phyloP scores from a whole-genome alignment of 129 eudicot species.

The Flaveria trinervia region DNA sequence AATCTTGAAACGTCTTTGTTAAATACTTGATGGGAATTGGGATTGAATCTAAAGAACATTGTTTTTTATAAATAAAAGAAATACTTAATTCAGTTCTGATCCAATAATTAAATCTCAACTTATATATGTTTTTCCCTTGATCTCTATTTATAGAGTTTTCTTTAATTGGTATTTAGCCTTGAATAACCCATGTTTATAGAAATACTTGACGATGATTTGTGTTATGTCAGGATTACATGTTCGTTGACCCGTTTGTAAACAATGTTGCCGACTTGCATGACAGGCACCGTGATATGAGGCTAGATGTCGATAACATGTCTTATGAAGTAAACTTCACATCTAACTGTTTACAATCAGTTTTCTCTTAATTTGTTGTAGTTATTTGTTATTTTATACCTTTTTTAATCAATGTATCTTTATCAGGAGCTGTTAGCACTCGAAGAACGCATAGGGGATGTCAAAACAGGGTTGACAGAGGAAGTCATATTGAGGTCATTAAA shows the following conservation, averaged over 20 bases:
- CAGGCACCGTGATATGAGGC: slow-evolving; percentile 86
- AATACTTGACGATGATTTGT: slow-evolving; percentile 13
- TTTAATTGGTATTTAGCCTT: neutral
- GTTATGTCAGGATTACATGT: slow-evolving; percentile 54
- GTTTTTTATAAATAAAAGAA: neutral
- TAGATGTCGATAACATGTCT: slow-evolving; percentile 90
- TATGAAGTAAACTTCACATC: slow-evolving; percentile 57
- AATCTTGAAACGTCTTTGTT: neutral
- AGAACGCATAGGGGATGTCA: slow-evolving; percentile 76
- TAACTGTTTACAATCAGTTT: neutral
- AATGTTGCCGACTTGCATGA: slow-evolving; percentile 74
- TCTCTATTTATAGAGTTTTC: too few relatives aligned
- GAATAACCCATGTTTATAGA: neutral
- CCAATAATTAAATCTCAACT: neutral
- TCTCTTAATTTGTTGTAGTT: neutral
- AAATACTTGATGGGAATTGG: neutral
- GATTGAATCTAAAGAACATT: slow-evolving; percentile 1
- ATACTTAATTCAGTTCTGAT: neutral
- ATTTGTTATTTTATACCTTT: neutral
- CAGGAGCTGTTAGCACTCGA: slow-evolving; percentile 83
- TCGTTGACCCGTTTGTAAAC: slow-evolving; percentile 58
- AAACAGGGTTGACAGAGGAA: slow-evolving; percentile 76
- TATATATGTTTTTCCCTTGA: neutral
- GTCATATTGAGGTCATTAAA: slow-evolving; percentile 48
- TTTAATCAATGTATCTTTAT: slow-evolving; percentile 12